Base-by-base conservation (phyloP, 2,329 filamentous ascomycete genomes). In the Hymenoscyphus infarciens region DNA sequence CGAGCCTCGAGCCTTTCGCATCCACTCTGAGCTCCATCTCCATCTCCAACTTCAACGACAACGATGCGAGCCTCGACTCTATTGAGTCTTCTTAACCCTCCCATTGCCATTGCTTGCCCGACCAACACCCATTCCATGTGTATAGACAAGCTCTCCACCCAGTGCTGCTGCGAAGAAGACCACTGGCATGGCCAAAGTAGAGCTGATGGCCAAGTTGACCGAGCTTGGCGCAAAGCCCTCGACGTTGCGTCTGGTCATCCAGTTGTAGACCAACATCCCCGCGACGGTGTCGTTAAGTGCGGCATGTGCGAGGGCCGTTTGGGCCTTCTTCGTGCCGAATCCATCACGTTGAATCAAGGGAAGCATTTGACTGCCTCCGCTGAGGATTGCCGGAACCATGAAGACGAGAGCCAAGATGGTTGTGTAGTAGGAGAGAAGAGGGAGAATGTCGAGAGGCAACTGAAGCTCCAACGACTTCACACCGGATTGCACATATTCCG, bases 51-150 rank as follows among this genome's bases (percentile, higher is more conserved):
- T 19, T 15, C n/a, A 49, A 49, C 10, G n/a, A 22, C n/a, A 49
- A 25, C 10, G n/a, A 22, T 22, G 19, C 19, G 3, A 49, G 8
- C 4, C 19, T 49, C 42, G 16, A 53, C 42, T 45, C 39, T 60
- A 61, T 42, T 61, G 49, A n/a, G 33, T 45, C 59, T 64, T 62
- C 56, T 66, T 62, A 6, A 27, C 33, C 19, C 39, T 59, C 4
- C 33, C 19, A n/a, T 49, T 49, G 3, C n/a, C 42, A 29, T 31
- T 52, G 13, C 42, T 61, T 55, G 39, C 27, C n/a, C 52, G 58
- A n/a, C 64, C 61, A 29, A 67, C 59, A 10, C 65, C 65, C 57
- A 67, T 63, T 33, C 65, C 63, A 39, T 65, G 59, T 8, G 39
- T 56, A 45, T 67, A 65, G 22, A 67, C 60, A 29, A 67, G 56